Evolutionary conservation across 78 protist species (phyloP).

Genomic region (Carpediemonas membranifera): DNA sequence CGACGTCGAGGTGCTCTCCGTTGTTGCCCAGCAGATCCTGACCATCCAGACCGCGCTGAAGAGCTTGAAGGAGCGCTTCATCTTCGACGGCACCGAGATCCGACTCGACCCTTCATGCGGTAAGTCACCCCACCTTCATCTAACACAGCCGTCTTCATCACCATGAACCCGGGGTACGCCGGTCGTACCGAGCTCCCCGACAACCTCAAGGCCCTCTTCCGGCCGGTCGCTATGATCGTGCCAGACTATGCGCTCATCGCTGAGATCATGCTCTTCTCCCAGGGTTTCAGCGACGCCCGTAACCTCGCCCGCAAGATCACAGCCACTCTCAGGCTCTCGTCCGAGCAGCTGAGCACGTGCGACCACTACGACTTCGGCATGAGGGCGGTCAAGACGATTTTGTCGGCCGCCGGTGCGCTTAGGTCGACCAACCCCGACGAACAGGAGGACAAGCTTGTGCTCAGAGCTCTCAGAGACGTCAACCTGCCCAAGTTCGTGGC

Average conservation of each 20-base stretch:
- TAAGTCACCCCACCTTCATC: no score
- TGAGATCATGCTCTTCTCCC: conserved; percentile 58
- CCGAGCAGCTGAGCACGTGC: conserved; percentile 46
- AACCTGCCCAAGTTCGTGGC: conserved; percentile 58
- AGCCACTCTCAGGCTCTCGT: conserved; percentile 33
- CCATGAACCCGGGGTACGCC: conserved; percentile 69
- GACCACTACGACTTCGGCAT: conserved; percentile 77
- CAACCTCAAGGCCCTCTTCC: conserved; percentile 68
- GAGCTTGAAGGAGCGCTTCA: conserved; percentile 4
- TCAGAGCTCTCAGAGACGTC: conserved; percentile 47
- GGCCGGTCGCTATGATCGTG: conserved; percentile 82
- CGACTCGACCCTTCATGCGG: conserved; percentile 48
- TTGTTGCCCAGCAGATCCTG: conserved; percentile 50
- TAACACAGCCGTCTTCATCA: conserved; percentile 61
- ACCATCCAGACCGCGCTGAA: conserved; percentile 23
- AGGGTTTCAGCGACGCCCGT: conserved; percentile 34
- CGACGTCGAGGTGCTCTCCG: conserved; percentile 57
- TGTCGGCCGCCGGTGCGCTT: conserved; percentile 46
- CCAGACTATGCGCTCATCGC: conserved; percentile 65
- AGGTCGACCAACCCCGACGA: conserved; percentile 28
- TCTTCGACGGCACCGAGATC: conserved; percentile 55
- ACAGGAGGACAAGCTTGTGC: conserved; percentile 43
- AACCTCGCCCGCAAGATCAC: conserved; percentile 34
- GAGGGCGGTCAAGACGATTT: conserved; percentile 52
- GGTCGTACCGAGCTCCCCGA: conserved; percentile 51